A percentile compares a stretch with the other conserved stretches of the same genome.
Evolutionary conservation across 2,329 filamentous ascomycete species (phyloP).

Genomic region (Fusarium sp.): DNA sequence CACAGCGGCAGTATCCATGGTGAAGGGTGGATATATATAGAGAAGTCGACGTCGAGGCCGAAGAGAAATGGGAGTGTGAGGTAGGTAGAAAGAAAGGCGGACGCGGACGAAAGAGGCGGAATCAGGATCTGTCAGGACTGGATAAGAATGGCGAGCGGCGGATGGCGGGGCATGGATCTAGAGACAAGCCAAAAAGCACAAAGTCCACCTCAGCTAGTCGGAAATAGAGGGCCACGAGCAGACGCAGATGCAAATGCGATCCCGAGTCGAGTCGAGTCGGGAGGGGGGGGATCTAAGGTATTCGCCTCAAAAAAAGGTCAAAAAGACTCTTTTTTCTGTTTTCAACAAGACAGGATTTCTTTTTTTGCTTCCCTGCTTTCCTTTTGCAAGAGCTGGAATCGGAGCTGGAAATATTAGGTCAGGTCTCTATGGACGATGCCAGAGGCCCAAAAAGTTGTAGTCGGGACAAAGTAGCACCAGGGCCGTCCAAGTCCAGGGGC

Average conservation of each 20-base stretch:
- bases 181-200: constrained; percentile 38
- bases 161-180: constrained; percentile 46
- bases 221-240: constrained; percentile 24
- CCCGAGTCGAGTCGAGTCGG: constrained; percentile 23
- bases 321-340: constrained; percentile 14
- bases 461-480: constrained; percentile 39
- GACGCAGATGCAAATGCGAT: not conserved
- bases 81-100: constrained; percentile 25
- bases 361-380: constrained; percentile 8
- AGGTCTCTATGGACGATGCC: constrained; percentile 38
- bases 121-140: constrained; percentile 48
- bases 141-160: constrained; percentile 43
- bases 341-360: not conserved
- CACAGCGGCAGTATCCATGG: constrained; percentile 80
- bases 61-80: constrained; percentile 38
- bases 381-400: constrained; percentile 13
- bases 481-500: constrained; percentile 31
- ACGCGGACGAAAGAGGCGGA: constrained; percentile 39
- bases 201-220: constrained; percentile 27
- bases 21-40: constrained; percentile 38
- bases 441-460: constrained; percentile 42
- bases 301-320: constrained; percentile 21
- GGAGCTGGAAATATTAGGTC: constrained; percentile 35
- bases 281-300: constrained; percentile 2
- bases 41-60: constrained; percentile 43